A percentile compares a stretch with the other conserved stretches of the same genome.
Conservation (phyloP, 2,329 filamentous ascomycete genomes). For the Cladosporium sp. region DNA sequence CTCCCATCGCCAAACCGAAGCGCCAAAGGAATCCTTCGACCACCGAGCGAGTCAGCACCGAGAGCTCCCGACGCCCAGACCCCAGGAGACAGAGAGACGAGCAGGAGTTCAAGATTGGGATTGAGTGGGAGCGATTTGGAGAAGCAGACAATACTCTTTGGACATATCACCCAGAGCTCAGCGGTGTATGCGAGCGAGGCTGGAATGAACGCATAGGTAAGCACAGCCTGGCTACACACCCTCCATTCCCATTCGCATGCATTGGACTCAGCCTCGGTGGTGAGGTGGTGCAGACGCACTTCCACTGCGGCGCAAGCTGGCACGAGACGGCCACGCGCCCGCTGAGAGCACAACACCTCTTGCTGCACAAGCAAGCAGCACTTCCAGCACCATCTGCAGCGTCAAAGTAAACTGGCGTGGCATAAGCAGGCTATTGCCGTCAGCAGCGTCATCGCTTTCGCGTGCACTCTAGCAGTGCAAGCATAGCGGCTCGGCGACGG, state of each 20-base stretch:
- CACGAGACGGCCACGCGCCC: not conserved
- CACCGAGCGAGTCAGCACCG: slow-evolving; percentile 12
- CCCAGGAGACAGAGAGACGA: slow-evolving; percentile 9
- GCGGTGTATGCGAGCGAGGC: slow-evolving; percentile 9
- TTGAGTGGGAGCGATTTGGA: not conserved
- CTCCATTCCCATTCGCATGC: not conserved
- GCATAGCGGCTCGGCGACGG: not conserved
- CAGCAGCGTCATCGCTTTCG: slow-evolving; percentile 7
- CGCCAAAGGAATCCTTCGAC: slow-evolving; percentile 2
- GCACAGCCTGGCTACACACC: not conserved
- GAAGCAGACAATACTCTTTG: not conserved
- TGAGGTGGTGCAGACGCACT: not conserved
- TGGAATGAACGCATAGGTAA: slow-evolving; percentile 21
- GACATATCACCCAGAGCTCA: slow-evolving; percentile 7
- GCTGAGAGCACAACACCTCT: not conserved
- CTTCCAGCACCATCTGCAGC: not conserved
- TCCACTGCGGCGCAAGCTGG: not conserved
- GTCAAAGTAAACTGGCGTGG: not conserved
- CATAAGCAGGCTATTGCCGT: not conserved
- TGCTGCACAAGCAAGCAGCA: not conserved
- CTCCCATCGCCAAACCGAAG: not conserved
- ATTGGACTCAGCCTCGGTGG: slow-evolving; percentile 14
- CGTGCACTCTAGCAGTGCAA: not conserved
- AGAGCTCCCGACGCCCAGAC: slow-evolving; percentile 6
- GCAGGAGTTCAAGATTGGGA: slow-evolving; percentile 3